These are phyloP conservation scores for Fusarium nygamai DNA, from an alignment of 2,329 filamentous ascomycete species.

Conservation along the genomic window DNA sequence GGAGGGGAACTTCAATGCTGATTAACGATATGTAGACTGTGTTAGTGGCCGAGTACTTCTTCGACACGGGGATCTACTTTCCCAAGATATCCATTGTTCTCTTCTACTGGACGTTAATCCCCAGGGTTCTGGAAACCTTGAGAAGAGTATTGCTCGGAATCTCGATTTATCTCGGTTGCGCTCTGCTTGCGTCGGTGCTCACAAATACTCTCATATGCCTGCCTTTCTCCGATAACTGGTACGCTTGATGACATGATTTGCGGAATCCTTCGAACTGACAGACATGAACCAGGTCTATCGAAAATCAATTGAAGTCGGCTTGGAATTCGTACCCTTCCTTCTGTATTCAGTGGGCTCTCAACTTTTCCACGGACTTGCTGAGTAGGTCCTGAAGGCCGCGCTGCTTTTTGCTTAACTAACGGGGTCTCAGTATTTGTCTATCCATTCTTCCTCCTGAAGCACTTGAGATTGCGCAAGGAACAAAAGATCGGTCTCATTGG, in stretches of 20 bases:
- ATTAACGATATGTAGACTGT: background rate
- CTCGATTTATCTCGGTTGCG: background rate
- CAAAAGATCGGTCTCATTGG: constrained; percentile 12
- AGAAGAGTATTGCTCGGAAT: background rate
- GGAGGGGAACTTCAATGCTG: background rate
- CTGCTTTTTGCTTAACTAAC: background rate
- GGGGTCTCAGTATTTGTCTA: background rate
- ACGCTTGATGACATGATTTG: background rate
- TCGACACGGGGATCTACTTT: constrained; percentile 13
- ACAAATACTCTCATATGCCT: constrained; percentile 7
- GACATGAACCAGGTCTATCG: background rate
- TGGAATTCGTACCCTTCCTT: constrained; percentile 18
- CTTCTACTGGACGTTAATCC: constrained; percentile 17
- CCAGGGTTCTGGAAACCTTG: background rate
- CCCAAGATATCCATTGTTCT: constrained; percentile 17
- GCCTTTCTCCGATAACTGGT: constrained; percentile 9
- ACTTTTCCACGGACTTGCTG: constrained; percentile 11
- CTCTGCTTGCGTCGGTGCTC: background rate
- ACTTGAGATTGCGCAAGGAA: background rate
- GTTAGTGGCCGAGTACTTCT: constrained; percentile 6
- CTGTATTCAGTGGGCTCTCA: constrained; percentile 6
- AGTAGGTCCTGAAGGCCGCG: background rate
- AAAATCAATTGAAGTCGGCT: constrained; percentile 5
- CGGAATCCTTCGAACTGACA: accelerated
- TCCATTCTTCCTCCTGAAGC: constrained; percentile 15